phyloP scores from a whole-genome alignment of 73 alveolate genomes.

The Tetrahymena borealis region DNA sequence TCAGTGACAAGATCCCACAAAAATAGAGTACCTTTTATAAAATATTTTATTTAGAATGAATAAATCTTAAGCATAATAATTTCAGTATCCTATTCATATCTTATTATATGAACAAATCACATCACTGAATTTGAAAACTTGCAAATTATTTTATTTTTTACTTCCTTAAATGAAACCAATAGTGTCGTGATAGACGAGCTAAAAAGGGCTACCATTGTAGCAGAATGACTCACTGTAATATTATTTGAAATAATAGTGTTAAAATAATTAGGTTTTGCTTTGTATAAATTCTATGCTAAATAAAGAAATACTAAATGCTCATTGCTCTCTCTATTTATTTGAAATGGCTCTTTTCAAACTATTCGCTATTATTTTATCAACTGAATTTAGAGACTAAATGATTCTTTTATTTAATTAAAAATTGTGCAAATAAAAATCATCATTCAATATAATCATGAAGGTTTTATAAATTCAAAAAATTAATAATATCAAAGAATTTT shows the following conservation, averaged over 20 bases:
- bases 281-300: not conserved
- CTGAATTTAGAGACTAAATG: not conserved
- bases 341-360: not conserved
- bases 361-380: not conserved
- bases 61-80: too few species aligned
- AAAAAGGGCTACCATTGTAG: slow-evolving; percentile 3
- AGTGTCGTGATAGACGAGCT: slow-evolving; percentile 14
- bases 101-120: not conserved
- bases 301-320: not conserved
- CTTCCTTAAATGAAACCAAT: slow-evolving; percentile 43
- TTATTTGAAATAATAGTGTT: not conserved
- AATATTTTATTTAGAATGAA: too few species aligned
- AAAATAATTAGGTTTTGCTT: not conserved
- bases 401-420: not conserved
- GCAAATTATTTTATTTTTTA: not conserved
- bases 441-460: not conserved
- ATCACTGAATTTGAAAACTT: not conserved
- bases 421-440: not conserved
- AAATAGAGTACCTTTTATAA: slow-evolving; percentile 55
- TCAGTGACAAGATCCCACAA: slow-evolving; percentile 65
- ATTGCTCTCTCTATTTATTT: not conserved
- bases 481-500: not conserved
- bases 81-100: too few species aligned
- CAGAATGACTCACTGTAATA: not conserved
- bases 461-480: not conserved